Evolutionary conservation across 805 yeast species (phyloP).

Genomic region (Teunomyces barrocoloradensis): DNA sequence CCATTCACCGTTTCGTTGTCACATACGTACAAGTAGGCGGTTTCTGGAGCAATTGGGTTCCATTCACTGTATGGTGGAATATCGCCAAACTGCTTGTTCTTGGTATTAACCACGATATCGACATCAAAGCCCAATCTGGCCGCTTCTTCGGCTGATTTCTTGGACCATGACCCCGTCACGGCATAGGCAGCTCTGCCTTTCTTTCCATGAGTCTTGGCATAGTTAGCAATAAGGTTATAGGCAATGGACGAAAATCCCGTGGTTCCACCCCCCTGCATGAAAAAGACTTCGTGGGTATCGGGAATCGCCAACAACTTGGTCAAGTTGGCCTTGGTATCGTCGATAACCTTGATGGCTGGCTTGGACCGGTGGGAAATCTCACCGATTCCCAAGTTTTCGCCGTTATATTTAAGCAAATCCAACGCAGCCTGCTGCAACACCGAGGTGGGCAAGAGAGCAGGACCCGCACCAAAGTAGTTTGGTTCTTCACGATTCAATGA

Average conservation of each 20-base stretch:
- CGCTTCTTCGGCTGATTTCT: conserved; percentile 86
- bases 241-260: conserved; percentile 89
- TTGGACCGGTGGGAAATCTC: conserved; percentile 94
- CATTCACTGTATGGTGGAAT: conserved; percentile 68
- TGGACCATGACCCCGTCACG: conserved; percentile 92
- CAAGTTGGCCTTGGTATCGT: conserved; percentile 69
- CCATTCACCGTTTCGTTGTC: conserved; percentile 98
- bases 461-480: conserved; percentile 97
- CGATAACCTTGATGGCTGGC: conserved; percentile 74
- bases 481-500: conserved; percentile 65
- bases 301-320: conserved; percentile 70
- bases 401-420: conserved; percentile 72
- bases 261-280: conserved; percentile 98
- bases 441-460: conserved; percentile 82
- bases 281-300: conserved; percentile 90
- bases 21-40: conserved; percentile 86
- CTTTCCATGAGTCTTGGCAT: conserved; percentile 63
- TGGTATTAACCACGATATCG: conserved; percentile 66
- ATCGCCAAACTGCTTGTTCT: conserved; percentile 55
- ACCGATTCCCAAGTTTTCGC: conserved; percentile 81
- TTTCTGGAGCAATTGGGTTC: conserved; percentile 55
- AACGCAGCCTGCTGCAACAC: conserved; percentile 86
- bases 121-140: conserved; percentile 74
- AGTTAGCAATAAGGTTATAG: conserved; percentile 74
- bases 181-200: conserved; percentile 82